phyloP scores from a whole-genome alignment of 495 filamentous ascomycete species.

The Penicillium soppii region DNA sequence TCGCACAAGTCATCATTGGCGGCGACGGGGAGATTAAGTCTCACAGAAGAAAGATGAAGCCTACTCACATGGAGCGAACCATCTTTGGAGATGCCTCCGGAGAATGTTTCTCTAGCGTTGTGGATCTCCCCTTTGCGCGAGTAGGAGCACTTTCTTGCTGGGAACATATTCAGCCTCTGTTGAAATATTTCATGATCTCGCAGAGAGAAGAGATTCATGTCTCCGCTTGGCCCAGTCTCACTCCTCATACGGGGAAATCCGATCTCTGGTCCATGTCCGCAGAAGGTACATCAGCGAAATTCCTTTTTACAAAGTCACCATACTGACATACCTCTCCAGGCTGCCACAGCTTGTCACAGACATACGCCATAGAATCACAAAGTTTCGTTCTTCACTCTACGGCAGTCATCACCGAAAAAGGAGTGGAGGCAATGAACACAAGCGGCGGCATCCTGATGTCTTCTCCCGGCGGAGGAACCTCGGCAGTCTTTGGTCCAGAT shows the following conservation, averaged over 20 bases:
- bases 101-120: conserved; percentile 42
- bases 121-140: conserved; percentile 38
- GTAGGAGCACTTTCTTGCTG: conserved; percentile 54
- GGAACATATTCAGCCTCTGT: conserved; percentile 60
- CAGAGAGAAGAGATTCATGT: conserved; percentile 57
- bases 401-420: conserved; percentile 38
- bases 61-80: conserved; percentile 63
- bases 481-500: conserved; percentile 55
- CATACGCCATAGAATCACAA: conserved; percentile 53
- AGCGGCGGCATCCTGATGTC: conserved; percentile 30
- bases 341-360: conserved; percentile 41
- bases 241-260: conserved; percentile 19
- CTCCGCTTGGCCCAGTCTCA: conserved; percentile 54
- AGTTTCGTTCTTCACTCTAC: conserved; percentile 53
- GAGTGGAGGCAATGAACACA: conserved; percentile 42
- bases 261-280: conserved; percentile 34
- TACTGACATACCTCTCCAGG: conserved; percentile 9
- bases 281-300: conserved; percentile 31
- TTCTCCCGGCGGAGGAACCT: conserved; percentile 45
- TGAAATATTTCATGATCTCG: conserved; percentile 55
- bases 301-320: neutral
- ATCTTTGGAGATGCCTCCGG: conserved; percentile 57
- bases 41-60: conserved; percentile 56
- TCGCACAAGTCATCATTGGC: conserved; percentile 54
- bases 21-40: conserved; percentile 43